These are phyloP conservation scores for Groenewaldozyma sp. DNA, from an alignment of 1,139 yeast species.

Conservation along the genomic window DNA sequence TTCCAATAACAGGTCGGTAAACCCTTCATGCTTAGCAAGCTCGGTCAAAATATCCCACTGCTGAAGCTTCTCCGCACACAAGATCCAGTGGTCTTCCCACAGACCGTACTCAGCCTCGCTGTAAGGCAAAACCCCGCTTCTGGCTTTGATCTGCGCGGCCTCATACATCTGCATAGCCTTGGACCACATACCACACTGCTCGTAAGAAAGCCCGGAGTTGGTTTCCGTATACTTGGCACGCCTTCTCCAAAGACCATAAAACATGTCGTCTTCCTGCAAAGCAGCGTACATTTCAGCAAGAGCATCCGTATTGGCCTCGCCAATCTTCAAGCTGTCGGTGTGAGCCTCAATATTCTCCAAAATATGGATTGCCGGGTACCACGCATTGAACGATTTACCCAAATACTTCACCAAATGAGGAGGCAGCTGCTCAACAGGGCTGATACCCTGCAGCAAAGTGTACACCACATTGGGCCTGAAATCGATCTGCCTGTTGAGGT, in stretches of 20 bases:
- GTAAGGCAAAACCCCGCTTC: constrained; percentile 91
- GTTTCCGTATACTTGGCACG: constrained; percentile 92
- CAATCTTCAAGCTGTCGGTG: constrained; percentile 61
- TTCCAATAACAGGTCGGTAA: constrained; percentile 83
- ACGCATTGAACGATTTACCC: constrained; percentile 79
- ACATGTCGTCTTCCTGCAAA: constrained; percentile 91
- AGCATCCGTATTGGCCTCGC: constrained; percentile 86
- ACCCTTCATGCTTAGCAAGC: constrained; percentile 95
- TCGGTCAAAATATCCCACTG: constrained; percentile 98
- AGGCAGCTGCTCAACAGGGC: constrained; percentile 68
- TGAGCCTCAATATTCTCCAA: constrained; percentile 66
- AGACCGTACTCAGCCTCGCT: constrained; percentile 91
- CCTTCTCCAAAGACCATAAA: constrained; percentile 95
- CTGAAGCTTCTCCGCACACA: constrained; percentile 93
- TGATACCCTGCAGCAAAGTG: constrained; percentile 72
- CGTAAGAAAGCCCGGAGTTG: constrained; percentile 83
- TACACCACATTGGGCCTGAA: constrained; percentile 82
- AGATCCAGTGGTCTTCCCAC: constrained; percentile 99
- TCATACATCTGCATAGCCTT: constrained; percentile 91
- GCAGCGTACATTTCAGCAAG: constrained; percentile 80
- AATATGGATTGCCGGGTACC: constrained; percentile 83
- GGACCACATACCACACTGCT: constrained; percentile 93
- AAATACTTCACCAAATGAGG: constrained; percentile 89
- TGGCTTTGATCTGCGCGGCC: constrained; percentile 93
- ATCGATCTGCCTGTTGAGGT: constrained; percentile 82